A percentile compares a stretch with the other conserved stretches of the same genome.
Conservation (phyloP, 306 rosid species). For the Fagus crenata region DNA sequence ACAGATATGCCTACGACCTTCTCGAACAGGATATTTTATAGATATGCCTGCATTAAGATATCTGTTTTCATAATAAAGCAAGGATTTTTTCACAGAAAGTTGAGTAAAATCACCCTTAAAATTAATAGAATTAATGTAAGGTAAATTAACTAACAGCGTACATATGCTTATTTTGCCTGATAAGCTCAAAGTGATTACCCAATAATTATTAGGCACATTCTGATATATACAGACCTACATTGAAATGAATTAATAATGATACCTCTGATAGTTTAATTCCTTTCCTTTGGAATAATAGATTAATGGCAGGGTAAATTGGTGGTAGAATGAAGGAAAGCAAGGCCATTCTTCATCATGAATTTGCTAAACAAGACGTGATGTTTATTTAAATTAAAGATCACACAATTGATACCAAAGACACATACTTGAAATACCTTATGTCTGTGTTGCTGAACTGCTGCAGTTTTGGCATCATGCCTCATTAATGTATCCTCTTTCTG, state of each 20-base stretch:
- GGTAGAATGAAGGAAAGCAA: not conserved
- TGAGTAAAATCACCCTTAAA: not conserved
- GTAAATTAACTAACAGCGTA: not conserved
- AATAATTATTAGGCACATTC: not conserved
- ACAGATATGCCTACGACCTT: not conserved
- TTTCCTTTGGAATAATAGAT: not conserved
- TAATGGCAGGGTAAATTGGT: not conserved
- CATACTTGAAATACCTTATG: slow-evolving; percentile 49
- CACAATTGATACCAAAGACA: not conserved
- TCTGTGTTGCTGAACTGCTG: slow-evolving; percentile 32
- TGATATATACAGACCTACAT: not conserved
- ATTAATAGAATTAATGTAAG: not conserved
- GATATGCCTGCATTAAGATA: not conserved
- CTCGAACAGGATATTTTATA: not conserved
- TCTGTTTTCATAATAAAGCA: not conserved
- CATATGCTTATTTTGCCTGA: not conserved
- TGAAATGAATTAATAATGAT: not conserved
- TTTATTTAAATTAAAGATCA: slow-evolving; percentile 14
- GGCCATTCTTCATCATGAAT: not conserved
- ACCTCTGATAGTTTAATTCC: not conserved
- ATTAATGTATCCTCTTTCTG: slow-evolving; percentile 30
- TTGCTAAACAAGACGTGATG: not conserved
- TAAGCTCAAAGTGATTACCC: not conserved
- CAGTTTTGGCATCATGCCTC: slow-evolving; percentile 41
- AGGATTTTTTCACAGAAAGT: not conserved